Evolutionary conservation across 352 stramenopile species (phyloP).

Genomic region (Globisporangium takayamanum): DNA sequence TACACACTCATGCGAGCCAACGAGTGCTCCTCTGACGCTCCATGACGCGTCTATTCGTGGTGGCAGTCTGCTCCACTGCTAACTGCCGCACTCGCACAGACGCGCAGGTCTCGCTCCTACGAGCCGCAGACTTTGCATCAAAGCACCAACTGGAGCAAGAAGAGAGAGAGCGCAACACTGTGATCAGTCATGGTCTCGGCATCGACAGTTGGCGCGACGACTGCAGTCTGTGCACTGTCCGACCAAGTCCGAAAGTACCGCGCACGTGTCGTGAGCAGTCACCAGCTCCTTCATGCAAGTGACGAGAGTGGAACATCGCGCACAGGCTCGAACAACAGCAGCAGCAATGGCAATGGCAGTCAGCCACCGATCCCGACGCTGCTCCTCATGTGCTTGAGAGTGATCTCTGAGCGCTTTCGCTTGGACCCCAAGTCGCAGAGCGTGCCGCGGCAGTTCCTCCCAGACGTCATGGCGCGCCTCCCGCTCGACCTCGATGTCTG

Average conservation of each 20-base stretch:
- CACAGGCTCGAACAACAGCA: not conserved
- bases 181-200: constrained; percentile 37
- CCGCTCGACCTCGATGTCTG: constrained; percentile 78
- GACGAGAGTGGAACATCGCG: too few species aligned
- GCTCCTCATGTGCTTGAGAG: constrained; percentile 68
- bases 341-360: too few species aligned
- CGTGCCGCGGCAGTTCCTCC: constrained; percentile 76
- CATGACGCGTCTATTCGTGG: too few species aligned
- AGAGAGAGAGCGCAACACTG: too few species aligned
- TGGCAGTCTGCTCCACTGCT: too few species aligned
- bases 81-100: too few species aligned
- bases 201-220: constrained; percentile 58
- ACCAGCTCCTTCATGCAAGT: not conserved
- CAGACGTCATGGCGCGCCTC: constrained; percentile 74
- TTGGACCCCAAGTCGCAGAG: constrained; percentile 59
- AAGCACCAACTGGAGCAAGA: too few species aligned
- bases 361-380: constrained; percentile 35
- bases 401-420: constrained; percentile 70
- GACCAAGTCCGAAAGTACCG: constrained; percentile 83
- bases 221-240: constrained; percentile 58
- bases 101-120: too few species aligned
- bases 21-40: too few species aligned
- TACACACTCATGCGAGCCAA: too few species aligned
- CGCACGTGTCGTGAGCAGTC: constrained; percentile 40
- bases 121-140: too few species aligned